Base-by-base conservation (phyloP, 768 basidiomycete species). In the Suillus spraguei region DNA sequence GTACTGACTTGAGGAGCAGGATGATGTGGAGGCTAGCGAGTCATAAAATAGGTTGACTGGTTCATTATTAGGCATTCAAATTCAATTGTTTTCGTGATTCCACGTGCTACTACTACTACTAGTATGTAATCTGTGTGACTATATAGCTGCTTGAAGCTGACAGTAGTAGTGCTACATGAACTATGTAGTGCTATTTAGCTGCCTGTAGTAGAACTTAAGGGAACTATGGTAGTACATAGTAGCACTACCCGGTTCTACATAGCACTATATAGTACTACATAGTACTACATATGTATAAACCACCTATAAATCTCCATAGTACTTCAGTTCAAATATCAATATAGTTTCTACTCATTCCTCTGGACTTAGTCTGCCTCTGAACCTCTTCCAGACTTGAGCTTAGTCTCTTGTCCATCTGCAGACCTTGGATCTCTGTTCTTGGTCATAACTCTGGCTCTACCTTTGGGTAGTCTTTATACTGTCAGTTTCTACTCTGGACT, bases 1-100 rank as follows among this genome's bases (percentile, higher is more conserved):
- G 46, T 46, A 46, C 5, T 4, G 4, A 46, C 46, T 60, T 49
- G 60, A 60, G 60, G 33, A 36, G 46, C 60, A 60, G 60, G 47
- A 46, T 22, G 46, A 16, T 16, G 47, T 7, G 9, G 60, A 39
- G 60, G 6, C 53, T 54, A 53, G 24, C 16, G 4, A 32, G 7
- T 28, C 4, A 8, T 53, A 53, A 33, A 35, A 17, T 53, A 11
- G 5, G 33, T 11, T 53, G 20, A 20, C 32, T 53, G 20, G 52
- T 32, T 22, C 4, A 24, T 20, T n/a, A n/a, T 6, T n/a, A 20
- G 32, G 32, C 46, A 46, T 22, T 46, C 11, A 2, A 46, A 46
- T 46, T 46, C 46, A n/a, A 22, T 46, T 46, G 36, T 38, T 38
- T 38, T 38, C 36, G 22, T 22, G 46, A 46, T 46, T 46, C n/a